Evolutionary conservation across 208 protist genomes (phyloP).

Genomic region (Leptomonas pyrrhocoris): DNA sequence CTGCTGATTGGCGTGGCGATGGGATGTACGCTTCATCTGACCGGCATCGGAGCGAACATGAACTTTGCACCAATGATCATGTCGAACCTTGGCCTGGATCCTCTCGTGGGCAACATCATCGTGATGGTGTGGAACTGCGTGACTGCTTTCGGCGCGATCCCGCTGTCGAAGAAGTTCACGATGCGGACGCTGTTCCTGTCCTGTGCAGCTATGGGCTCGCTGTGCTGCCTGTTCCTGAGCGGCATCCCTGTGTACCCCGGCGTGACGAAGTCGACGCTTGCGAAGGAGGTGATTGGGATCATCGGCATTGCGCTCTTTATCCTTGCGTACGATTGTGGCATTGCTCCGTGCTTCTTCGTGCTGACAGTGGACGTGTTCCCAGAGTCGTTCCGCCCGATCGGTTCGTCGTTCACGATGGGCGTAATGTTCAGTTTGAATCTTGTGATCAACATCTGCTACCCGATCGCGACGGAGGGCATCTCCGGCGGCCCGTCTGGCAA

Average conservation of each 20-base stretch:
- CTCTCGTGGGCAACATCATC: slow-evolving; percentile 62
- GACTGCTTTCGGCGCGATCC: slow-evolving; percentile 49
- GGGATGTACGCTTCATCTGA: slow-evolving; percentile 57
- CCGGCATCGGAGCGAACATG: slow-evolving; percentile 75
- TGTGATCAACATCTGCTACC: slow-evolving; percentile 70
- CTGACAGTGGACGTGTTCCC: slow-evolving; percentile 71
- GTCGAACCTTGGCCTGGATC: slow-evolving; percentile 40
- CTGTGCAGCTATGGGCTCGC: slow-evolving; percentile 35
- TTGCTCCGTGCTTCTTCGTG: slow-evolving; percentile 65
- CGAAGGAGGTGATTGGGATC: slow-evolving; percentile 43
- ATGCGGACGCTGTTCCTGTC: slow-evolving; percentile 58
- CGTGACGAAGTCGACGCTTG: slow-evolving; percentile 35
- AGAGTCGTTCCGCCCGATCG: slow-evolving; percentile 55
- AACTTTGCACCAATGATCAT: slow-evolving; percentile 76
- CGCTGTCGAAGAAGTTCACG: slow-evolving; percentile 42
- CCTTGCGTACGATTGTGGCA: slow-evolving; percentile 52
- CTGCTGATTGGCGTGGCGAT: slow-evolving; percentile 45
- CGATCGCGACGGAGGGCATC: slow-evolving; percentile 63
- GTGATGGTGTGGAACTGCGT: slow-evolving; percentile 72
- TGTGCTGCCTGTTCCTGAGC: slow-evolving; percentile 58
- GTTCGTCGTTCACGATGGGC: slow-evolving; percentile 47
- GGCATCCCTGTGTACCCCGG: slow-evolving; percentile 63
- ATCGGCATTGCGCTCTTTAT: slow-evolving; percentile 71
- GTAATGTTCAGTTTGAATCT: slow-evolving; percentile 71
- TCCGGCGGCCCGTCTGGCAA: slow-evolving; percentile 64